These are phyloP conservation scores for Metschnikowia chrysomelidarum DNA, from an alignment of 805 yeast species.

Conservation along the genomic window DNA sequence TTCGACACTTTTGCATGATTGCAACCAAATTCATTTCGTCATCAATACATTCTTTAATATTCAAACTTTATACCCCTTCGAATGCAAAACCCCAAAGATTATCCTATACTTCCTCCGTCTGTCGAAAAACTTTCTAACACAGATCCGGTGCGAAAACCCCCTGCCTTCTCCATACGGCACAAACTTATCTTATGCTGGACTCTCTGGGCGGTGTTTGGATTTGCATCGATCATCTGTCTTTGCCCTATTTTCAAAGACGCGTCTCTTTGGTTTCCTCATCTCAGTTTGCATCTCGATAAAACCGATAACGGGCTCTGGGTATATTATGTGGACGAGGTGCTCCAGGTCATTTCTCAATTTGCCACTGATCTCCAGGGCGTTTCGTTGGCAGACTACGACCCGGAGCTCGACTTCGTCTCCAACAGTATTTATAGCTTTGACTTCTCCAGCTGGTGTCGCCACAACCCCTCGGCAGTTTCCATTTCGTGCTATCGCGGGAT, in stretches of 20 bases:
- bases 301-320: constrained; percentile 36
- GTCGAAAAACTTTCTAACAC: too few species aligned
- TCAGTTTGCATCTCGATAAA: constrained; percentile 36
- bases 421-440: constrained; percentile 43
- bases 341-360: constrained; percentile 43
- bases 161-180: constrained; percentile 3
- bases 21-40: too few species aligned
- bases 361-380: constrained; percentile 39
- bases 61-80: too few species aligned
- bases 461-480: constrained; percentile 20
- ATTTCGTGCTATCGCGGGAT: constrained; percentile 32
- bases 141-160: too few species aligned
- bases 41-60: too few species aligned
- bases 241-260: constrained; percentile 14
- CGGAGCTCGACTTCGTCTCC: constrained; percentile 17
- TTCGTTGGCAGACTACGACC: constrained; percentile 11
- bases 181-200: constrained; percentile 11
- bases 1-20: too few species aligned
- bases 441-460: constrained; percentile 49
- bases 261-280: constrained; percentile 35
- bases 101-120: too few species aligned
- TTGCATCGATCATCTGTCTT: constrained; percentile 11
- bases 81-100: too few species aligned
- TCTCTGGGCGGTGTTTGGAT: constrained; percentile 11
- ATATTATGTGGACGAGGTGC: constrained; percentile 36